phyloP scores from a whole-genome alignment of 768 basidiomycete genomes.

The Dacryopinax primogenitus region DNA sequence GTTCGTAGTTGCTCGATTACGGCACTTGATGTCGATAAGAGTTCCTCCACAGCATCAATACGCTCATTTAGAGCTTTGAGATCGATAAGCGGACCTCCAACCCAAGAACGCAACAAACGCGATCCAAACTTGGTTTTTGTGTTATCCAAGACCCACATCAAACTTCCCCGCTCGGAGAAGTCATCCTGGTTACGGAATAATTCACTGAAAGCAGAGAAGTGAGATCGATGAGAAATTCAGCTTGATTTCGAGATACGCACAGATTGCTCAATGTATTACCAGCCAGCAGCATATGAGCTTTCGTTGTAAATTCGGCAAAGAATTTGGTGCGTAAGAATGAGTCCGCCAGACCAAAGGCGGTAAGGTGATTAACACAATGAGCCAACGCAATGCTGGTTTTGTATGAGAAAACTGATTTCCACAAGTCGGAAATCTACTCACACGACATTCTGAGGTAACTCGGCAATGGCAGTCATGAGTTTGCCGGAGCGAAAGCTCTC shows the following conservation, averaged over 20 bases:
- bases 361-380: conserved; percentile 55
- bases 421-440: background rate
- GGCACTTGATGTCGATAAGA: conserved; percentile 42
- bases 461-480: conserved; percentile 47
- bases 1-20: conserved; percentile 54
- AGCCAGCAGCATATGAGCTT: conserved; percentile 74
- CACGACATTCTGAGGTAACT: conserved; percentile 42
- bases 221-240: background rate
- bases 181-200: conserved; percentile 89
- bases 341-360: conserved; percentile 62
- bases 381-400: conserved; percentile 56
- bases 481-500: conserved; percentile 33
- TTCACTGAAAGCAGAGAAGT: conserved; percentile 36
- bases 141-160: conserved; percentile 75
- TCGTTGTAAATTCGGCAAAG: conserved; percentile 64
- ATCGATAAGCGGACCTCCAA: conserved; percentile 72
- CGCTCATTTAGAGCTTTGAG: conserved; percentile 37
- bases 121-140: conserved; percentile 84
- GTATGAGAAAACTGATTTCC: conserved; percentile 18
- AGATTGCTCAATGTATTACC: conserved; percentile 79
- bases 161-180: conserved; percentile 53
- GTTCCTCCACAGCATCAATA: conserved; percentile 74
- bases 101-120: conserved; percentile 69
- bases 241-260: conserved; percentile 24
- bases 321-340: conserved; percentile 64